Percentiles rank a stretch among this genome's conserved stretches.
Evolutionary conservation across 768 basidiomycete genomes (phyloP).

Genomic region (Auricularia sp.): DNA sequence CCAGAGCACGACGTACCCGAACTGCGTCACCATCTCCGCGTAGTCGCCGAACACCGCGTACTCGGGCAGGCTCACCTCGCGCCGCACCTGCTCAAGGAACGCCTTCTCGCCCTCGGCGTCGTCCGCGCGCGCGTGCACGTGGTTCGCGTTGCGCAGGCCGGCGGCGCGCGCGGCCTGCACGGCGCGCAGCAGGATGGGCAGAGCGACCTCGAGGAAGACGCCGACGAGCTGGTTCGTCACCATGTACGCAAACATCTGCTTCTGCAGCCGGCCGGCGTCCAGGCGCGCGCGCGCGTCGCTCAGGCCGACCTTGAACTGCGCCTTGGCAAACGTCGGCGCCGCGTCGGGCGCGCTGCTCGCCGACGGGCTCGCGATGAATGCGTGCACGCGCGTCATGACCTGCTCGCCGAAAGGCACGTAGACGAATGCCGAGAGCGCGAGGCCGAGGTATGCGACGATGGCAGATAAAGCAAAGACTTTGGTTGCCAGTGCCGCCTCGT

Average conservation of each 20-base stretch:
- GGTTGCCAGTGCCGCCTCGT: constrained; percentile 70
- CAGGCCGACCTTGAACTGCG: not conserved
- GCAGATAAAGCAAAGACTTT: constrained; percentile 87
- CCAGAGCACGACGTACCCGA: constrained; percentile 89
- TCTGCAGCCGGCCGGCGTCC: constrained; percentile 48
- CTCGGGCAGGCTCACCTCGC: constrained; percentile 67
- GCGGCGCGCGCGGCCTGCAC: constrained; percentile 30
- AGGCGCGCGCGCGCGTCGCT: constrained; percentile 5
- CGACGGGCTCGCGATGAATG: constrained; percentile 17
- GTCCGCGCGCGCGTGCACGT: not conserved
- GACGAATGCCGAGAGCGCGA: constrained; percentile 89
- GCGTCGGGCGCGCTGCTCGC: constrained; percentile 20
- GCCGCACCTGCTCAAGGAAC: constrained; percentile 69
- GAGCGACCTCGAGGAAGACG: constrained; percentile 65
- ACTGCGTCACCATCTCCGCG: constrained; percentile 93
- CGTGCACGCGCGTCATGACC: constrained; percentile 52
- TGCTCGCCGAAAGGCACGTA: constrained; percentile 90
- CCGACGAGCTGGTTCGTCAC: constrained; percentile 83
- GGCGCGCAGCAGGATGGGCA: constrained; percentile 67
- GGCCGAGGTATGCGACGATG: constrained; percentile 82
- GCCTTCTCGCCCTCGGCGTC: constrained; percentile 53
- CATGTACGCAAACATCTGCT: constrained; percentile 88
- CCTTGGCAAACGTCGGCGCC: constrained; percentile 8
- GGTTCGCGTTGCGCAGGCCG: not conserved
- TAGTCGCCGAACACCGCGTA: constrained; percentile 81